Evolutionary conservation across 192 early-diverging fungal species (phyloP).

Genomic region (Backusella morwellensis): DNA sequence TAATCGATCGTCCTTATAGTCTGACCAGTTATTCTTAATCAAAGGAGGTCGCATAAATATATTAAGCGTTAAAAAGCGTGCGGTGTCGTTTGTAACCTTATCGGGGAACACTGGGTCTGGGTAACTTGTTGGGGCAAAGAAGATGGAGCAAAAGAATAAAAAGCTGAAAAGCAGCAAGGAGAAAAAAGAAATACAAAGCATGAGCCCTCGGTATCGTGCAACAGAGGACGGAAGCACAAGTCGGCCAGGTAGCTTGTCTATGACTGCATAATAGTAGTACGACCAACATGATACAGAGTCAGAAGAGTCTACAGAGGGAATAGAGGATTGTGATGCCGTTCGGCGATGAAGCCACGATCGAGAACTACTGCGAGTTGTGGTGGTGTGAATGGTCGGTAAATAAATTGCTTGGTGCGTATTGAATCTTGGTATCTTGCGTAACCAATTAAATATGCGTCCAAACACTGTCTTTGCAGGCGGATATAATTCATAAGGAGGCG

Average conservation of each 20-base stretch:
- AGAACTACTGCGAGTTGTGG: background rate
- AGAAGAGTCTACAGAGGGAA: constrained; percentile 12
- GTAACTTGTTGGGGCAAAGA: constrained; percentile 22
- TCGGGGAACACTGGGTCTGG: constrained; percentile 34
- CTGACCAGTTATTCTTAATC: constrained; percentile 68
- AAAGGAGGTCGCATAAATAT: constrained; percentile 73
- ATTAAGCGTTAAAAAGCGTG: constrained; percentile 65
- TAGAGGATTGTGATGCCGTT: background rate
- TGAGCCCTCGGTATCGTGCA: constrained; percentile 9
- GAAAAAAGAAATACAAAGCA: constrained; percentile 21
- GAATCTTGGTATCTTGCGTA: constrained; percentile 31
- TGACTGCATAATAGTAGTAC: constrained; percentile 1
- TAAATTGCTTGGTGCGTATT: constrained; percentile 32
- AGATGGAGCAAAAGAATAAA: constrained; percentile 32
- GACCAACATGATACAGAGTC: background rate
- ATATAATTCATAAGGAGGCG: constrained; percentile 37
- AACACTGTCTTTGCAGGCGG: constrained; percentile 24
- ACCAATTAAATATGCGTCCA: constrained; percentile 33
- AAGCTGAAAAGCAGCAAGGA: constrained; percentile 18
- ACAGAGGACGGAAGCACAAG: constrained; percentile 4
- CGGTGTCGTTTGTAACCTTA: constrained; percentile 21
- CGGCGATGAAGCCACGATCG: constrained; percentile 8
- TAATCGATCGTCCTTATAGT: constrained; percentile 80
- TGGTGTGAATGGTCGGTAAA: constrained; percentile 20
- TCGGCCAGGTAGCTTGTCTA: constrained; percentile 1